These are phyloP conservation scores for Phaeosphaeria sp. DNA, from an alignment of 2,329 filamentous ascomycete species.

Conservation along the genomic window DNA sequence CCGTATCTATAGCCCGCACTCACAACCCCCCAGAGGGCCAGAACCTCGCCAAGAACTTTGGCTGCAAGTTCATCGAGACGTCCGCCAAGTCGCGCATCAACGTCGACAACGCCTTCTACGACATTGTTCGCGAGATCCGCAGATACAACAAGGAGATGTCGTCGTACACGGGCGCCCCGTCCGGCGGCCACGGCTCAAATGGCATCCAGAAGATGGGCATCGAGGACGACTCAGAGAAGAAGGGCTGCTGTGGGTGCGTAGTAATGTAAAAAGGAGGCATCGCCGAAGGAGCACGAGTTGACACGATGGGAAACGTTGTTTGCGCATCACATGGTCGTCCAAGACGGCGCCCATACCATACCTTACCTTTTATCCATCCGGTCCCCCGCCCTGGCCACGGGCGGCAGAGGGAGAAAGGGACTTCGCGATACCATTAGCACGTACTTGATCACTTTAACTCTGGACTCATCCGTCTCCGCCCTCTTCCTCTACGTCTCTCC, in stretches of 20 bases:
- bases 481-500: neutral
- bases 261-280: constrained; percentile 70
- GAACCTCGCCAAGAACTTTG: constrained; percentile 82
- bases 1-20: constrained; percentile 6
- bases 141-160: constrained; percentile 99
- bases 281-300: constrained; percentile 7
- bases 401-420: constrained; percentile 30
- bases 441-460: constrained; percentile 39
- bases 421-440: constrained; percentile 45
- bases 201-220: constrained; percentile 79
- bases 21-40: constrained; percentile 75
- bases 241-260: constrained; percentile 84
- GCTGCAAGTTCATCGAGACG: constrained; percentile 98
- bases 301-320: constrained; percentile 17
- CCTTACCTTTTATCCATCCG: constrained; percentile 6
- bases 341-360: constrained; percentile 35
- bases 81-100: constrained; percentile 98
- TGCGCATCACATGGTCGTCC: constrained; percentile 13
- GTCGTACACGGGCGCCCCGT: constrained; percentile 75
- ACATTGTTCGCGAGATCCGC: constrained; percentile 96
- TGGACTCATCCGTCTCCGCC: neutral
- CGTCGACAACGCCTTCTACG: constrained; percentile 98
- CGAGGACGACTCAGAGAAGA: constrained; percentile 70
- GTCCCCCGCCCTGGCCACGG: constrained; percentile 28
- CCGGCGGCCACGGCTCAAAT: constrained; percentile 61